phyloP scores from a whole-genome alignment of 345 rosid species.

The Excoecaria agallocha region DNA sequence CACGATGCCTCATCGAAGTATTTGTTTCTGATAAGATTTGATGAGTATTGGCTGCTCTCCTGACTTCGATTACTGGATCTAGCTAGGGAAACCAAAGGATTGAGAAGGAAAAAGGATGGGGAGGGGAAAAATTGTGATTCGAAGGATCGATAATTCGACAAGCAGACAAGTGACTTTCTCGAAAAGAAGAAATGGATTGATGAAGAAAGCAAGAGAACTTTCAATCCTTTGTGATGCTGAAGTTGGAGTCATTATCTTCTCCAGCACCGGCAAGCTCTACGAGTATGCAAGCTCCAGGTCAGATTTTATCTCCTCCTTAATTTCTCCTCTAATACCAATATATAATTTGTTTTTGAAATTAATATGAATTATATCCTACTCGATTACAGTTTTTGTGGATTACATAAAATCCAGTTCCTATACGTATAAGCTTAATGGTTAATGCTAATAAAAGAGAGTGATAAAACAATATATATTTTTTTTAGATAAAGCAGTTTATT shows the following conservation, averaged over 20 bases:
- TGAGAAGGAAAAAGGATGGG: conserved; percentile 38
- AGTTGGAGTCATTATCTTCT: conserved; percentile 48
- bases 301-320: conserved; percentile 8
- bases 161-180: conserved; percentile 60
- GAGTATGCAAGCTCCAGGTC: conserved; percentile 53
- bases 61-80: conserved; percentile 26
- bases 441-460: too few species aligned
- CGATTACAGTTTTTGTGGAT: background rate
- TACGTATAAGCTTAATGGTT: conserved; percentile 7
- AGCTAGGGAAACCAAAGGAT: background rate
- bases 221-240: conserved; percentile 56
- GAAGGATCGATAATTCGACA: conserved; percentile 55
- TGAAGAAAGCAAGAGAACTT: conserved; percentile 51
- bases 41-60: conserved; percentile 1
- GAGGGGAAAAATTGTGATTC: conserved; percentile 55
- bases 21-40: background rate
- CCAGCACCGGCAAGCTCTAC: conserved; percentile 53
- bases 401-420: too few species aligned
- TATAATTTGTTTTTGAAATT: background rate
- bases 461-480: too few species aligned
- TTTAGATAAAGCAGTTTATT: too few species aligned
- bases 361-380: background rate
- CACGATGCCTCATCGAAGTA: background rate
- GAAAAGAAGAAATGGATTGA: conserved; percentile 48
- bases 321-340: background rate